phyloP scores from a whole-genome alignment of 805 yeast species.

The Nakazawaea wyomingensis region DNA sequence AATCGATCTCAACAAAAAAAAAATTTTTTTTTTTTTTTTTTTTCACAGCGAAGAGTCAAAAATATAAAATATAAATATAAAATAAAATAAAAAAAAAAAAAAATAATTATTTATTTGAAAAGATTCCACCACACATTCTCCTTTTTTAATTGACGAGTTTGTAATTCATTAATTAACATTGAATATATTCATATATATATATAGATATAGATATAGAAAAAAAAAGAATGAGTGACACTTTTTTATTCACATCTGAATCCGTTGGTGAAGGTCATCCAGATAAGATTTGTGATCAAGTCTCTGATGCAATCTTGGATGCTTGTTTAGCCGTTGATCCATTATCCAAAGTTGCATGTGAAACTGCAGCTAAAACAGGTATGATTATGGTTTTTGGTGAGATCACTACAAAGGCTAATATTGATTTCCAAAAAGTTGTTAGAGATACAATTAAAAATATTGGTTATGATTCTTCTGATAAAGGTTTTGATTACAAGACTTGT shows the following conservation, averaged over 20 bases:
- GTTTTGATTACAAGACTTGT: conserved; percentile 99
- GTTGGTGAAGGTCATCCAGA: conserved; percentile 96
- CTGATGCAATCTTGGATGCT: conserved; percentile 97
- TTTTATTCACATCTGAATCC: conserved; percentile 78
- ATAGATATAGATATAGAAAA: neutral
- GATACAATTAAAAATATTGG: conserved; percentile 98
- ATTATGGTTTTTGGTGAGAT: conserved; percentile 99
- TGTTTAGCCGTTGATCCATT: conserved; percentile 93
- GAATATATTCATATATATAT: neutral
- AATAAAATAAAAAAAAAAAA: neutral
- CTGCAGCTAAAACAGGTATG: conserved; percentile 99
- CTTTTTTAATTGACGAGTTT: neutral
- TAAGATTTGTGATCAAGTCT: conserved; percentile 97
- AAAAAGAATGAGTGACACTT: conserved; percentile 29
- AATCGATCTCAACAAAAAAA: conserved; percentile 4
- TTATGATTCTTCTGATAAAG: conserved; percentile 92
- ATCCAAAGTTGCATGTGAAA: conserved; percentile 98
- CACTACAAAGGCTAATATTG: conserved; percentile 92
- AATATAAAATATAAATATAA: no score
- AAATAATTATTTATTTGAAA: no score
- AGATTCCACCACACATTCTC: no score
- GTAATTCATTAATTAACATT: neutral
- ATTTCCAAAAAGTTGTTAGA: conserved; percentile 96
- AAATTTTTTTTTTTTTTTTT: neutral
- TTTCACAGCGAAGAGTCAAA: neutral